Base-by-base conservation (phyloP, 495 filamentous ascomycete genomes). In the Cladorrhinum samala region DNA sequence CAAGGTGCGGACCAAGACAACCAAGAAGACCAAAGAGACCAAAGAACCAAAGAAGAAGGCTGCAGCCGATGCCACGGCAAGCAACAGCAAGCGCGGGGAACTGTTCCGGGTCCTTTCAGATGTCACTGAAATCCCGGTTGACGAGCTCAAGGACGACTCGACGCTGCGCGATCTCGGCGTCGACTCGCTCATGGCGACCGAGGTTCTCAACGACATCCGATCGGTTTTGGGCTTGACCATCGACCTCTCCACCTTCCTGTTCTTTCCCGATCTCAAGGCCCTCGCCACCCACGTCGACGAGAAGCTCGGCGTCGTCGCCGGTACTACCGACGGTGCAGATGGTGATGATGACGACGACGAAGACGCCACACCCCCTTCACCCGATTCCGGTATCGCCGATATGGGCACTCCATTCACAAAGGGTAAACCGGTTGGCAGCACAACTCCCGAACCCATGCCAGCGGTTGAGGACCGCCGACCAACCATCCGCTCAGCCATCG, bases 121-220 rank as follows among this genome's bases (percentile, higher is more conserved):
- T 33, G 27, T 50, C 36, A 62, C 52, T 20, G 66, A 46, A 8
- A 40, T 48, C 16, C 8, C 44, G 0, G 19, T 14, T 3, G 37
- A 41, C 0, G 52, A 48, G 9, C 18, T 54, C 18, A 33, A 17
- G 17, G 5, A 30, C 11, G 33, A 50, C 9, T 45, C 56, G n/a
- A 53, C 41, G 2, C 23, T 63, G 24, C 38, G 20, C 3, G 67
- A 71, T 13, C 58, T 73, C n/a, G 71, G 71, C 8, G 58, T 73
- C 9, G 71, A 72, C 36, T 73, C 71, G 16, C 51, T 73, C 9
- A 49, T 61, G 59, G 55, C 46, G 1, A 64, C 36, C 3, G 37
- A 40, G 16, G 37, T 50, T 1, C 16, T 40, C 25, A 42, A 38
- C 13, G 51, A 53, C 14, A 24, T 51, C 11, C 5, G 27, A 11